Conservation (phyloP, 371 early-diverging fungal species). For the Sporodiniella umbellata region DNA sequence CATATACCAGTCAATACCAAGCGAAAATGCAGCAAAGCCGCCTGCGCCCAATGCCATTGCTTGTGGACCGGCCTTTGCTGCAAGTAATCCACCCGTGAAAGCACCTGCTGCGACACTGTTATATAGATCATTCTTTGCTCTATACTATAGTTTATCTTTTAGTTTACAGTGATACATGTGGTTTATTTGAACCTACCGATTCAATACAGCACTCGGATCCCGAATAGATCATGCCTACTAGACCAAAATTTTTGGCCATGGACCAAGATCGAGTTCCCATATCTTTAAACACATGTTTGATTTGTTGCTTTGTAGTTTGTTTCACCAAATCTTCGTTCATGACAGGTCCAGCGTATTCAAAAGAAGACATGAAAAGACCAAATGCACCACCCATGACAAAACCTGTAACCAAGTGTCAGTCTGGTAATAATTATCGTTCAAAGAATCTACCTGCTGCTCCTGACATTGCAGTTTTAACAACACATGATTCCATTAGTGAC, state of each 20-base stretch:
- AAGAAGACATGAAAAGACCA: constrained; percentile 89
- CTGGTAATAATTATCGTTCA: not conserved
- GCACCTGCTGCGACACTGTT: constrained; percentile 92
- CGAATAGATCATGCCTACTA: constrained; percentile 89
- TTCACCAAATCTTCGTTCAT: constrained; percentile 58
- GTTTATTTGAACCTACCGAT: constrained; percentile 53
- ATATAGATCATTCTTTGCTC: constrained; percentile 91
- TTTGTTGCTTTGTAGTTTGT: constrained; percentile 72
- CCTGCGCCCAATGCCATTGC: constrained; percentile 83
- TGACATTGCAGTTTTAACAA: constrained; percentile 70
- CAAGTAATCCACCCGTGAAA: constrained; percentile 88
- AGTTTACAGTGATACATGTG: not conserved
- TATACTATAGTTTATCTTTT: constrained; percentile 57
- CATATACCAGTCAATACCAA: constrained; percentile 87
- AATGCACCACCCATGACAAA: constrained; percentile 91
- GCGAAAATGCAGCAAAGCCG: constrained; percentile 93
- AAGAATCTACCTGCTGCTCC: constrained; percentile 64
- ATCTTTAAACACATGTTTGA: constrained; percentile 79
- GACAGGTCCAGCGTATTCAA: constrained; percentile 71
- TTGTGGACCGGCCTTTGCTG: constrained; percentile 77
- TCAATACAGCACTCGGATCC: constrained; percentile 94
- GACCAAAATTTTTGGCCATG: constrained; percentile 92
- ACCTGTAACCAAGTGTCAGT: constrained; percentile 41
- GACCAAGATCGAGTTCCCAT: constrained; percentile 80
- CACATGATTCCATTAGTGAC: constrained; percentile 68